Percentiles rank a stretch among this genome's conserved stretches.
phyloP scores from a whole-genome alignment of 164 flowering plant genomes.

The Macadamia integrifolia region DNA sequence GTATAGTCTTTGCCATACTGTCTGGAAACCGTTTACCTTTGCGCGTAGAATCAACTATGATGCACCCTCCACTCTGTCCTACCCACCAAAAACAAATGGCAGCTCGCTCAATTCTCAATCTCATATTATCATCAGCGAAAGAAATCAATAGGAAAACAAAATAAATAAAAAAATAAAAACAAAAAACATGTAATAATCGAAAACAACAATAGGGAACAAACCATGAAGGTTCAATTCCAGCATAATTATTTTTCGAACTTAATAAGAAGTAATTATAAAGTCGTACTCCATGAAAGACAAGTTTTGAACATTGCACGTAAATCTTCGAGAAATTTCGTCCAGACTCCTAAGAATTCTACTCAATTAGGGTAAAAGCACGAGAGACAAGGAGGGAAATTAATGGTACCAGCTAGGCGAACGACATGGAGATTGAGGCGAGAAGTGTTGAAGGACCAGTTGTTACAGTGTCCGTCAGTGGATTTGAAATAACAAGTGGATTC shows the following conservation, averaged over 20 bases:
- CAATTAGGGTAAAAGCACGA: not conserved
- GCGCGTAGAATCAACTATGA: slow-evolving; percentile 89
- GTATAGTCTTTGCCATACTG: slow-evolving; percentile 95
- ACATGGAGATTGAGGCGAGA: slow-evolving; percentile 91
- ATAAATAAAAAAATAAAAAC: not conserved
- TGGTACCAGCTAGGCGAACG: slow-evolving; percentile 67
- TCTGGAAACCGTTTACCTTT: slow-evolving; percentile 97
- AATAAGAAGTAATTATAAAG: no score
- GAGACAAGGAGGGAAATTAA: not conserved
- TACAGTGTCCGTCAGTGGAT: slow-evolving; percentile 92
- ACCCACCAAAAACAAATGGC: slow-evolving; percentile 25
- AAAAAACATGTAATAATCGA: not conserved
- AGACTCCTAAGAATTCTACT: not conserved
- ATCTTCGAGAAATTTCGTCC: not conserved
- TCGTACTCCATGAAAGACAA: no score
- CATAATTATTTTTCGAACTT: not conserved
- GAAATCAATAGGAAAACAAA: not conserved
- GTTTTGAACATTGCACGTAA: not conserved
- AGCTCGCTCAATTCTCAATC: slow-evolving; percentile 3
- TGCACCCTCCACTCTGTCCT: slow-evolving; percentile 90
- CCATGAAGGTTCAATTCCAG: not conserved
- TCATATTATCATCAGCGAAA: not conserved
- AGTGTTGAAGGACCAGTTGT: slow-evolving; percentile 81
- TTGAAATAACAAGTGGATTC: slow-evolving; percentile 84
- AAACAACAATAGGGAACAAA: not conserved